A percentile compares a stretch with the other conserved stretches of the same genome.
phyloP scores from a whole-genome alignment of 345 rosid species.

The Fremontodendron californicum region DNA sequence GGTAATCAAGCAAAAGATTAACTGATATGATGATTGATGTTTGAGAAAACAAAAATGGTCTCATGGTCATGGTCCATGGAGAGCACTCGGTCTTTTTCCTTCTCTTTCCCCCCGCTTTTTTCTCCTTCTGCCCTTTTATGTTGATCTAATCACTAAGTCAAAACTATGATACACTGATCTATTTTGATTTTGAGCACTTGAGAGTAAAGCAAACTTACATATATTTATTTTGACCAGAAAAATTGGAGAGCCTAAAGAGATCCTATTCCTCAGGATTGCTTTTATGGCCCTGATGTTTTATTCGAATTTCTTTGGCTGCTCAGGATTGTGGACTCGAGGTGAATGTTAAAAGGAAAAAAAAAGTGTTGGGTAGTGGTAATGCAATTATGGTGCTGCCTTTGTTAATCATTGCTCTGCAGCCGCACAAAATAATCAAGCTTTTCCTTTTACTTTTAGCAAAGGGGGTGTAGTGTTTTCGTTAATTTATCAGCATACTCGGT shows the following conservation, averaged over 20 bases:
- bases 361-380: background rate
- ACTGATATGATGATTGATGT: constrained; percentile 15
- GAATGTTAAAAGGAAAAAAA: background rate
- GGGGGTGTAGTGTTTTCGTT: background rate
- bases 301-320: background rate
- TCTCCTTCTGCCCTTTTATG: background rate
- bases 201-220: background rate
- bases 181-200: background rate
- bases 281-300: too few relatives aligned
- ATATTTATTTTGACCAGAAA: too few relatives aligned
- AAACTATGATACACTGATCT: background rate
- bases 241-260: too few relatives aligned
- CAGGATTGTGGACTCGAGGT: background rate
- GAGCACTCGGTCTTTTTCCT: background rate
- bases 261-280: too few relatives aligned
- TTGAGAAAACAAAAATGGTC: background rate
- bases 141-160: background rate
- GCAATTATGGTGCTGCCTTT: constrained; percentile 10
- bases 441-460: background rate
- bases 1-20: background rate
- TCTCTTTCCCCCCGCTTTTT: background rate
- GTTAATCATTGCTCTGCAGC: constrained; percentile 1
- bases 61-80: too few relatives aligned
- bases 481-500: background rate
- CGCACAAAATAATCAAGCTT: background rate